These are phyloP conservation scores for Cystobasidium sp. DNA, from an alignment of 1,284 basidiomycete species.

Conservation along the genomic window DNA sequence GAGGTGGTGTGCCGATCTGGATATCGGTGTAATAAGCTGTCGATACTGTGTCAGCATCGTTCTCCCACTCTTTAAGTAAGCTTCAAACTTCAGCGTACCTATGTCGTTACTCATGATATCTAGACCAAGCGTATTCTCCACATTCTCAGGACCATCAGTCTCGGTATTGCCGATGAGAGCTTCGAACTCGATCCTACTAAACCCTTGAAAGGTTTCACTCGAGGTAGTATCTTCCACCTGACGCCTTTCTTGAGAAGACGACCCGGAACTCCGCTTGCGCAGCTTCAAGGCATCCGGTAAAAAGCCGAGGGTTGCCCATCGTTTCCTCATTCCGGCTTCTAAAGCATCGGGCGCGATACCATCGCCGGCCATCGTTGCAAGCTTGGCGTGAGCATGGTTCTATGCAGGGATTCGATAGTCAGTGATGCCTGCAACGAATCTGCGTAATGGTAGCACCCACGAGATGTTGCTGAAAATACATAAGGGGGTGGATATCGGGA, in stretches of 20 bases:
- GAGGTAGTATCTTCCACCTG: not conserved
- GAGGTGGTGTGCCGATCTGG: conserved; percentile 76
- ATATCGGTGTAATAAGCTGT: conserved; percentile 71
- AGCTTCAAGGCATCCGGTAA: not conserved
- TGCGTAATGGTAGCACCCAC: not conserved
- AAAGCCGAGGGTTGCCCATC: not conserved
- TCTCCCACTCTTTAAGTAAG: too few relatives aligned
- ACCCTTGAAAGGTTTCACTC: conserved; percentile 48
- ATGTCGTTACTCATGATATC: conserved; percentile 66
- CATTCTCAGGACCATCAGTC: conserved; percentile 63
- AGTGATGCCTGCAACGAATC: too few relatives aligned
- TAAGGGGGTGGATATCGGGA: conserved; percentile 8
- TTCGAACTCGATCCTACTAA: conserved; percentile 58
- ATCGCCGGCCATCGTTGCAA: not conserved
- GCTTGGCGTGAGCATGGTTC: not conserved
- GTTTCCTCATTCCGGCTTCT: not conserved
- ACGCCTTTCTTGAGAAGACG: too few relatives aligned
- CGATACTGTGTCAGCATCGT: too few relatives aligned
- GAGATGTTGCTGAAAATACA: conserved; percentile 28
- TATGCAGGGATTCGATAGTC: too few relatives aligned
- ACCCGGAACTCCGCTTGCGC: not conserved
- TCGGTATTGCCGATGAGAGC: conserved; percentile 60
- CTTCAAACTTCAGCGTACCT: conserved; percentile 53
- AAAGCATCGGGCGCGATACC: not conserved
- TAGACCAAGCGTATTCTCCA: conserved; percentile 69